phyloP scores from a whole-genome alignment of 2,329 filamentous ascomycete genomes.

The Fusarium keratoplasticum region DNA sequence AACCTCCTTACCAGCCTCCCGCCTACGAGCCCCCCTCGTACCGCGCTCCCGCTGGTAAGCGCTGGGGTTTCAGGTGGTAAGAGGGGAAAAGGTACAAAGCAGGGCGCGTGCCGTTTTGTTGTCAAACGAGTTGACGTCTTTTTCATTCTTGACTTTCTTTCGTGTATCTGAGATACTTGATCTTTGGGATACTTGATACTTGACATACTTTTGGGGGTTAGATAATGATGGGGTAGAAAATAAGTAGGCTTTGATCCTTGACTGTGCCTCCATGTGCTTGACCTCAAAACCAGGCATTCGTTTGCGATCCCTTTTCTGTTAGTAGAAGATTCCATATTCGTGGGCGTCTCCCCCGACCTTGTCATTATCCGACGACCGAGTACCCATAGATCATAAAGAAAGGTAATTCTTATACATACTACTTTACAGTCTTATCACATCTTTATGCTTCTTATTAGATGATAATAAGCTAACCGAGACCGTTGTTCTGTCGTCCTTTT shows the following conservation, averaged over 20 bases:
- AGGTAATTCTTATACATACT: background rate
- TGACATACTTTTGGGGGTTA: constrained; percentile 8
- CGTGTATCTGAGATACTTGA: constrained; percentile 10
- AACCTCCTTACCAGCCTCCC: constrained; percentile 34
- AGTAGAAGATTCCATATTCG: no score
- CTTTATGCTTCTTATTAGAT: background rate
- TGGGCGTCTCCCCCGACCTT: no score
- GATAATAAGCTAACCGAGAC: background rate
- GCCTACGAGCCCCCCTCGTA: constrained; percentile 41
- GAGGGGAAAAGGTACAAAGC: background rate
- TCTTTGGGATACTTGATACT: background rate
- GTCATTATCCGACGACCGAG: no score
- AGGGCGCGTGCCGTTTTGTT: background rate
- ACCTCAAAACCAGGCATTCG: no score
- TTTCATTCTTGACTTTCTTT: constrained; percentile 11
- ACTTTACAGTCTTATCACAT: background rate
- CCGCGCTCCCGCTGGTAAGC: constrained; percentile 38
- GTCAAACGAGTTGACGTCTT: background rate
- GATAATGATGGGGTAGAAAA: constrained; percentile 31
- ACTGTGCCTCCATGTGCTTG: background rate
- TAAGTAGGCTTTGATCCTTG: constrained; percentile 12
- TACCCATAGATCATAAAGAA: no score
- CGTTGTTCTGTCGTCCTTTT: no score
- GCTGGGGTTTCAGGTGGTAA: constrained; percentile 23
- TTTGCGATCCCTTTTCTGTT: no score